These are phyloP conservation scores for Anisogramma anomala DNA, from an alignment of 2,329 filamentous ascomycete species.

Conservation along the genomic window DNA sequence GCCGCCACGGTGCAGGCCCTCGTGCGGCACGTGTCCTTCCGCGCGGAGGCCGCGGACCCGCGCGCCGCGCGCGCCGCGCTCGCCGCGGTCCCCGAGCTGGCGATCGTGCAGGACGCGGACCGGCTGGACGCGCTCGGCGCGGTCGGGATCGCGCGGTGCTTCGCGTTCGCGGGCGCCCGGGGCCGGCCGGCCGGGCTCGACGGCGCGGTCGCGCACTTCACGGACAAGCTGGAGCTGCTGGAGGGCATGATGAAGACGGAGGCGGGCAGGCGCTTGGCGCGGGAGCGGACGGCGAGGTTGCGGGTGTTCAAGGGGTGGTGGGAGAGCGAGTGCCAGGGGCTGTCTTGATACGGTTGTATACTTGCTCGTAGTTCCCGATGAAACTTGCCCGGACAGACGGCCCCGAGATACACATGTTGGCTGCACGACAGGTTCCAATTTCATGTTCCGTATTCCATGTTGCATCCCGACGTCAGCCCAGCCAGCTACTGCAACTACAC, in stretches of 20 bases:
- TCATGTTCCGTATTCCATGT: too few species aligned
- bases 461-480: too few species aligned
- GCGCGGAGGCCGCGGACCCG: slow-evolving; percentile 58
- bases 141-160: slow-evolving; percentile 68
- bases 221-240: slow-evolving; percentile 60
- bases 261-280: slow-evolving; percentile 40
- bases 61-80: slow-evolving; percentile 46
- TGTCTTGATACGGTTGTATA: too few species aligned
- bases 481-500: too few species aligned
- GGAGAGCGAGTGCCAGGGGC: slow-evolving; percentile 30
- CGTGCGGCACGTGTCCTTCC: slow-evolving; percentile 70
- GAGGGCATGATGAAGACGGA: slow-evolving; percentile 54
- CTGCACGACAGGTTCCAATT: too few species aligned
- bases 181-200: slow-evolving; percentile 38
- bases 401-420: too few species aligned
- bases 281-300: slow-evolving; percentile 41
- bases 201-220: slow-evolving; percentile 62
- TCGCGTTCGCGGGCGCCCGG: slow-evolving; percentile 63
- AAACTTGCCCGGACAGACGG: too few species aligned
- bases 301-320: slow-evolving; percentile 46
- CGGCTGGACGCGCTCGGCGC: slow-evolving; percentile 80
- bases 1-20: slow-evolving; percentile 59
- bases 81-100: slow-evolving; percentile 58
- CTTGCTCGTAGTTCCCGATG: too few species aligned
- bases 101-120: slow-evolving; percentile 85